phyloP scores from a whole-genome alignment of 371 early-diverging fungal genomes.

The Actinomortierella ambigua region DNA sequence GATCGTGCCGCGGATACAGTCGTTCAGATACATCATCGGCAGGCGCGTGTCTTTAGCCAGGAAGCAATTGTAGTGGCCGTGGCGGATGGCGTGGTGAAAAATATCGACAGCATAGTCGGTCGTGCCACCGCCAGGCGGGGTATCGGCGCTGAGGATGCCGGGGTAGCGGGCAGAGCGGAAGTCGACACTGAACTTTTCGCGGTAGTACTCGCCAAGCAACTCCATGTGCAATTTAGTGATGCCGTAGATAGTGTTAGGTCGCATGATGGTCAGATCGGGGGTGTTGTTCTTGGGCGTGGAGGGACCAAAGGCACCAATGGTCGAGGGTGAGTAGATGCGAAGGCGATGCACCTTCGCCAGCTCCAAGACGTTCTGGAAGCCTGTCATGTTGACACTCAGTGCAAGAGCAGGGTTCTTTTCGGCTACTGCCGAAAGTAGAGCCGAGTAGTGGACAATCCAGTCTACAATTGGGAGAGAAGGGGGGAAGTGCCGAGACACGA shows the following conservation, averaged over 20 bases:
- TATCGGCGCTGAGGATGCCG: constrained; percentile 63
- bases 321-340: constrained; percentile 58
- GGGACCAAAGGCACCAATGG: constrained; percentile 69
- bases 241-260: constrained; percentile 67
- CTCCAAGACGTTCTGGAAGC: constrained; percentile 65
- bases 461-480: constrained; percentile 28
- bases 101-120: constrained; percentile 70
- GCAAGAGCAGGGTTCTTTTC: constrained; percentile 59
- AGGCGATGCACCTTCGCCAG: constrained; percentile 56
- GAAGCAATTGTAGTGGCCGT: constrained; percentile 56
- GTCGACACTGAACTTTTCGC: constrained; percentile 61
- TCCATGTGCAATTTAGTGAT: constrained; percentile 67
- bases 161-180: constrained; percentile 66
- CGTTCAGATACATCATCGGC: constrained; percentile 67
- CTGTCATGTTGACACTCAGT: constrained; percentile 58
- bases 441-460: constrained; percentile 65
- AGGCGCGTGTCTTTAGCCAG: constrained; percentile 53
- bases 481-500: too few relatives aligned
- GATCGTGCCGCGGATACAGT: constrained; percentile 62
- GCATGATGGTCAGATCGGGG: constrained; percentile 62
- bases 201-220: constrained; percentile 66
- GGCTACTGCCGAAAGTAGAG: constrained; percentile 60
- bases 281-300: constrained; percentile 59
- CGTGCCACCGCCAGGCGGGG: constrained; percentile 64
- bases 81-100: constrained; percentile 59